Percentiles rank a stretch among this genome's conserved stretches.
Conservation (phyloP, 192 early-diverging fungal species). For the Chytriomyces sp. region DNA sequence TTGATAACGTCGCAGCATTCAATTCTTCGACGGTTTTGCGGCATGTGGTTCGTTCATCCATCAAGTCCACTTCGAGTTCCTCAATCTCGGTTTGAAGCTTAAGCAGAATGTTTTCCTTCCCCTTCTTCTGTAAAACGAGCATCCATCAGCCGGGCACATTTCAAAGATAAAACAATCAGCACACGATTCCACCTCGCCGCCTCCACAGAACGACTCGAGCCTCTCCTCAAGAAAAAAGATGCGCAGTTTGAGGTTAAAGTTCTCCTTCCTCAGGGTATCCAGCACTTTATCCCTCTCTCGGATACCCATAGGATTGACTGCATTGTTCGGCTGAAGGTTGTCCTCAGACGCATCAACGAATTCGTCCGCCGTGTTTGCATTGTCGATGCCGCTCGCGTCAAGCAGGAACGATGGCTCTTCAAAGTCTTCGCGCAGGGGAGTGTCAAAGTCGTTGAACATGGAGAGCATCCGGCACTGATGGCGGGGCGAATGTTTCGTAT, state of each 20-base stretch:
- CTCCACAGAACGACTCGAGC: conserved; percentile 14
- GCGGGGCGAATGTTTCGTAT: not conserved
- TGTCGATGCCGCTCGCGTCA: not conserved
- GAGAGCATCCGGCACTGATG: not conserved
- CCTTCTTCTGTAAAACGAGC: not conserved
- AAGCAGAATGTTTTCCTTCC: not conserved
- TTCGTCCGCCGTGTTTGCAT: not conserved
- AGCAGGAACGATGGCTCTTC: not conserved
- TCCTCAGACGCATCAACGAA: not conserved
- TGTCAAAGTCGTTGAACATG: conserved; percentile 5
- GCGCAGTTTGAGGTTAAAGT: conserved; percentile 44
- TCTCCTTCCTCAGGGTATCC: conserved; percentile 44
- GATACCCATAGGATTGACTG: not conserved
- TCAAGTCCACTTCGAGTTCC: not conserved
- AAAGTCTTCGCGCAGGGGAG: conserved; percentile 6
- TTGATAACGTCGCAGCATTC: not conserved
- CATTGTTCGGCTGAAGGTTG: not conserved
- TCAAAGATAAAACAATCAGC: no score
- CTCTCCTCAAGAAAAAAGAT: conserved; percentile 44
- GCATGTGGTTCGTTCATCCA: not conserved
- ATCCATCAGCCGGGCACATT: no score
- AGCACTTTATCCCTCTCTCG: conserved; percentile 20
- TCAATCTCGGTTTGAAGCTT: not conserved
- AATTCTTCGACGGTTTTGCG: not conserved
- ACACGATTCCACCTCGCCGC: no score